These are phyloP conservation scores for Camellia oleifera DNA, from an alignment of 179 eudicot genomes.

Conservation along the genomic window DNA sequence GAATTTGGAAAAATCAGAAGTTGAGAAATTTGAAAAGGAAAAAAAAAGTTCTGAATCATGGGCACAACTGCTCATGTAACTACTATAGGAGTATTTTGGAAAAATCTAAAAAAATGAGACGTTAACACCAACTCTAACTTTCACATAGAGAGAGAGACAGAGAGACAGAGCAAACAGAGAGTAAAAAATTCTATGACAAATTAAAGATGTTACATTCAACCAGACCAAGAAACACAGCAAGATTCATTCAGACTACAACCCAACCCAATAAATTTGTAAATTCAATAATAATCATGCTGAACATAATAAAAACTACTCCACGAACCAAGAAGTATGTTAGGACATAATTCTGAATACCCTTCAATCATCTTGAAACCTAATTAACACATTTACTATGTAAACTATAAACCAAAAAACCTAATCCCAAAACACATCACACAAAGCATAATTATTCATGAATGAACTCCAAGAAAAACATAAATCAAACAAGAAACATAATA, in stretches of 20 bases:
- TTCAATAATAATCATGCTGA: not conserved
- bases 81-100: too few relatives aligned
- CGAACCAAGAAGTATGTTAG: not conserved
- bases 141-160: too few relatives aligned
- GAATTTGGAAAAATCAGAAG: not conserved
- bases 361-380: not conserved
- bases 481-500: not conserved
- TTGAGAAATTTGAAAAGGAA: not conserved
- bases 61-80: not conserved
- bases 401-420: not conserved
- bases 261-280: not conserved
- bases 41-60: not conserved
- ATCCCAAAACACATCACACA: not conserved
- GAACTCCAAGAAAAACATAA: not conserved
- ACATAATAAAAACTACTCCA: not conserved
- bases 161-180: too few relatives aligned
- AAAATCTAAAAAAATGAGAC: too few relatives aligned
- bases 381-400: not conserved
- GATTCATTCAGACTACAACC: not conserved
- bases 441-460: not conserved
- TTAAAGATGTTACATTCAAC: too few relatives aligned
- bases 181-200: too few relatives aligned
- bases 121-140: too few relatives aligned
- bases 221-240: too few relatives aligned
- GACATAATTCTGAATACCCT: too few relatives aligned